A percentile compares a stretch with the other conserved stretches of the same genome.
phyloP scores from a whole-genome alignment of 1,139 yeast genomes.

The Waltiozyma sp. region DNA sequence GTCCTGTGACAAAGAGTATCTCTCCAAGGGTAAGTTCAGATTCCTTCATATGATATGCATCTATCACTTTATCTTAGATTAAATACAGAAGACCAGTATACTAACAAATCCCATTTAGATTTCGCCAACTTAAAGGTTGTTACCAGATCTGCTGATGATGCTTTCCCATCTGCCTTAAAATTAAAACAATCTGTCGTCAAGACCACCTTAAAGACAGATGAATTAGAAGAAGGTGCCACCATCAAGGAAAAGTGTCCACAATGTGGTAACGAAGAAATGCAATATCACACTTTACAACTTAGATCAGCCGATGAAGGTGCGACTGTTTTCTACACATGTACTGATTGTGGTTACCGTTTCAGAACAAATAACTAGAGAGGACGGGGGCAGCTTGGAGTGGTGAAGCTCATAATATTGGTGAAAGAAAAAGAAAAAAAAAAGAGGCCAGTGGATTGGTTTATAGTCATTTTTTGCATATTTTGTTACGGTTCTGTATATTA shows the following conservation, averaged over 20 bases:
- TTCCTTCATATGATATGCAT: neutral
- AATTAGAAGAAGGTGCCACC: slow-evolving; percentile 87
- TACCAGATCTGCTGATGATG: slow-evolving; percentile 75
- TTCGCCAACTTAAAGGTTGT: slow-evolving; percentile 77
- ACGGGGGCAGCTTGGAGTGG: neutral
- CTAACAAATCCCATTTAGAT: slow-evolving; percentile 19
- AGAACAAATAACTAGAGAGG: slow-evolving; percentile 66
- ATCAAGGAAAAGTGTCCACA: slow-evolving; percentile 95
- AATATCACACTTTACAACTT: slow-evolving; percentile 88
- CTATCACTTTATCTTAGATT: neutral
- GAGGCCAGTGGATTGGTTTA: neutral
- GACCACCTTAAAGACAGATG: slow-evolving; percentile 66
- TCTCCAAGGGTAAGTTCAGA: slow-evolving; percentile 26
- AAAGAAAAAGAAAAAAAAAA: neutral
- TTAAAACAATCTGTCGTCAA: slow-evolving; percentile 84
- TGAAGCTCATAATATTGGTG: too few relatives aligned
- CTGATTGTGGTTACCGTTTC: slow-evolving; percentile 83
- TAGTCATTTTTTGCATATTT: neutral
- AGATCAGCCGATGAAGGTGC: slow-evolving; percentile 99
- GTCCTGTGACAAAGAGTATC: slow-evolving; percentile 55
- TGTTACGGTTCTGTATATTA: neutral
- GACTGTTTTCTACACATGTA: slow-evolving; percentile 90
- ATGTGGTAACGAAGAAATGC: slow-evolving; percentile 98
- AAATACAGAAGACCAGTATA: too few relatives aligned
- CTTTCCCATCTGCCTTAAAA: slow-evolving; percentile 79